Evolutionary conservation across 441 rosid species (phyloP).

Genomic region (Mallotus japonicus): DNA sequence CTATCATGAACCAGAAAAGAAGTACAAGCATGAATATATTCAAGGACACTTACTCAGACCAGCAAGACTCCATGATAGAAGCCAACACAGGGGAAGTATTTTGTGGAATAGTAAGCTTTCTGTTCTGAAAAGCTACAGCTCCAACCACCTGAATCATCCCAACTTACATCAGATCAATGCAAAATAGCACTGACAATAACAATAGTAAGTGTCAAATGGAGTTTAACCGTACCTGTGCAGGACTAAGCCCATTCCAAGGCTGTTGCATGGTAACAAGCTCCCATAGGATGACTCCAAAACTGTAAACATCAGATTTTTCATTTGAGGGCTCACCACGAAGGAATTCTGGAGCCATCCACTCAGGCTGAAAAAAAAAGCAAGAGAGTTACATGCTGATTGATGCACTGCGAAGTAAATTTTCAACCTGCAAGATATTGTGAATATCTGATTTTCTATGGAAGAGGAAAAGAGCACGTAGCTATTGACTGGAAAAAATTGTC

Average conservation of each 20-base stretch:
- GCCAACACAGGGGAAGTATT: conserved; percentile 68
- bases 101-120: conserved; percentile 75
- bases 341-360: conserved; percentile 99
- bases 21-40: not conserved
- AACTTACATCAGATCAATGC: not conserved
- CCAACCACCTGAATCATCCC: conserved; percentile 73
- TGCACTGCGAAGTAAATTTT: conserved; percentile 28
- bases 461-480: not conserved
- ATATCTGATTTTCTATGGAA: conserved; percentile 27
- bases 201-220: not conserved
- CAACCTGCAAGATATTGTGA: conserved; percentile 30
- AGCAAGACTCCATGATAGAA: conserved; percentile 95
- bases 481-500: not conserved
- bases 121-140: conserved; percentile 95
- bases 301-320: conserved; percentile 92
- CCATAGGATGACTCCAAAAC: conserved; percentile 93
- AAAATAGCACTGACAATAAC: not conserved
- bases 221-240: conserved; percentile 65
- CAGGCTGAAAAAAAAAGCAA: conserved; percentile 73
- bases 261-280: conserved; percentile 87
- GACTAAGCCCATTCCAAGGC: conserved; percentile 94
- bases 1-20: not conserved
- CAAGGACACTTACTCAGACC: conserved; percentile 67
- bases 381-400: conserved; percentile 41
- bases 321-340: conserved; percentile 98